Evolutionary conservation across 2,329 filamentous ascomycete genomes (phyloP).

Genomic region (Tolypocladium capitatum): DNA sequence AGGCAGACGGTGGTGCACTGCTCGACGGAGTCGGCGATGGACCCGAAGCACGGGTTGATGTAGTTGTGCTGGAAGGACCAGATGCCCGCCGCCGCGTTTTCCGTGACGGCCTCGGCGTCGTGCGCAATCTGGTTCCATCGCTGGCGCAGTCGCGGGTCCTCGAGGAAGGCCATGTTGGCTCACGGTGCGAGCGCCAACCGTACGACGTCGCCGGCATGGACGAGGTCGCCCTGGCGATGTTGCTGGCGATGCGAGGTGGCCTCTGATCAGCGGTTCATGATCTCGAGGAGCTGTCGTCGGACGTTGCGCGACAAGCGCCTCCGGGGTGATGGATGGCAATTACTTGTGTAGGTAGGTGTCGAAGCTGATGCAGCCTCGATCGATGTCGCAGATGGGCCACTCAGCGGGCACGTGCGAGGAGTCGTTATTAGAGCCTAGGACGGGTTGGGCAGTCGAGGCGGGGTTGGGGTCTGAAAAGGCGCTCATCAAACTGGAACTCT

Average conservation of each 20-base stretch:
- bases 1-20: conserved; percentile 60
- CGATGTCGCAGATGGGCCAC: not conserved
- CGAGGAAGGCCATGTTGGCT: conserved; percentile 43
- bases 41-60: conserved; percentile 65
- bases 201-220: not conserved
- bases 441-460: not conserved
- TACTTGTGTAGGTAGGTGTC: not conserved
- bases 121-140: conserved; percentile 87
- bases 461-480: too few species aligned
- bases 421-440: not conserved
- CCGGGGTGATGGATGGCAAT: not conserved
- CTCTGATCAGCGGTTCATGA: not conserved
- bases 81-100: conserved; percentile 80
- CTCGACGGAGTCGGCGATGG: conserved; percentile 52
- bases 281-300: not conserved
- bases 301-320: not conserved
- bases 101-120: conserved; percentile 80
- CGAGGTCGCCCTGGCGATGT: not conserved
- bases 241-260: not conserved
- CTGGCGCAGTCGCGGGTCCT: conserved; percentile 82
- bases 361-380: not conserved
- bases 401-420: not conserved
- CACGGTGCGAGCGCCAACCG: not conserved
- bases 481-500: not conserved
- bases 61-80: conserved; percentile 83